These are phyloP conservation scores for Zymoseptoria tritici DNA, from an alignment of 2,329 filamentous ascomycete species.

Conservation along the genomic window DNA sequence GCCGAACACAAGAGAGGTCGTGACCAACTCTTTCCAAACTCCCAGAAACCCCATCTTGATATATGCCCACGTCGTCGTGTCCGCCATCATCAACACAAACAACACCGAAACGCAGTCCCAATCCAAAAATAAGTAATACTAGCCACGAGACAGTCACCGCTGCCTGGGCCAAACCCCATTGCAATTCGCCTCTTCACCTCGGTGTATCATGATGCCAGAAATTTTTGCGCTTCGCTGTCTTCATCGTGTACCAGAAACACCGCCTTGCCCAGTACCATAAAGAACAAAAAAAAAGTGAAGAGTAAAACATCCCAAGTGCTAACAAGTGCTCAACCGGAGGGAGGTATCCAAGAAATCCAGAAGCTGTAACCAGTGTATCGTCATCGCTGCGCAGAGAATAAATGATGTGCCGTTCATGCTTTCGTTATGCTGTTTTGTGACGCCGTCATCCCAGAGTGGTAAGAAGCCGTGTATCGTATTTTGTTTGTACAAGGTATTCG, in stretches of 20 bases:
- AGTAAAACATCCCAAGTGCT: slow-evolving; percentile 1
- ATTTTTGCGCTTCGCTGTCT: slow-evolving; percentile 9
- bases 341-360: slow-evolving; percentile 3
- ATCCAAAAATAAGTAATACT: neutral
- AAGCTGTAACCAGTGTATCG: slow-evolving; percentile 7
- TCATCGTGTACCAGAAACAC: slow-evolving; percentile 3
- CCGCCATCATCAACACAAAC: slow-evolving; percentile 4
- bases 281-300: neutral
- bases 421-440: slow-evolving; percentile 20
- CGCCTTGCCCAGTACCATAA: slow-evolving; percentile 4
- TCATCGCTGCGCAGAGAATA: slow-evolving; percentile 9
- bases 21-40: neutral
- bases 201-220: slow-evolving; percentile 8
- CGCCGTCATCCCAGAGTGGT: slow-evolving; percentile 16
- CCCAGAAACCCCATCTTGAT: slow-evolving; percentile 1
- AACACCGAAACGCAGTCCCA: slow-evolving; percentile 1
- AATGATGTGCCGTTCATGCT: slow-evolving; percentile 15
- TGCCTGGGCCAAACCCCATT: slow-evolving; percentile 1
- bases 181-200: slow-evolving; percentile 3
- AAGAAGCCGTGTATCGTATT: slow-evolving; percentile 8
- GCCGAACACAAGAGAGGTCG: neutral
- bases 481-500: slow-evolving; percentile 22
- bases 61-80: slow-evolving; percentile 4
- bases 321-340: slow-evolving; percentile 3
- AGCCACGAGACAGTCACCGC: slow-evolving; percentile 6